Conservation (phyloP, 768 basidiomycete genomes). For the Boletus subparvulus region DNA sequence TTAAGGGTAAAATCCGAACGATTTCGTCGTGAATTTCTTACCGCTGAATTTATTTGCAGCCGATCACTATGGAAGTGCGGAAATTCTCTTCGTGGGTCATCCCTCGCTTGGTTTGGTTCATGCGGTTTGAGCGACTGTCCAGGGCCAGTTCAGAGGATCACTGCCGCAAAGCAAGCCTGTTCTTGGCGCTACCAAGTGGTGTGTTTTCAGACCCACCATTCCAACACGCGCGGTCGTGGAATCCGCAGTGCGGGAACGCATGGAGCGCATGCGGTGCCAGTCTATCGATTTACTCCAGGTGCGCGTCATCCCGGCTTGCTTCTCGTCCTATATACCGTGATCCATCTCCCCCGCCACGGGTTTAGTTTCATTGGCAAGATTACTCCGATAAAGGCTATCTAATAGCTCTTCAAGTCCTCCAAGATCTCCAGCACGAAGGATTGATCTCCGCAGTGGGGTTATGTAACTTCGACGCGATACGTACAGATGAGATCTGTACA, state of each 20-base stretch:
- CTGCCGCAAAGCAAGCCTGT: constrained; percentile 43
- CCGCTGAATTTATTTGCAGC: constrained; percentile 42
- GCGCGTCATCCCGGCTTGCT: constrained; percentile 8
- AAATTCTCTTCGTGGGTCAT: constrained; percentile 69
- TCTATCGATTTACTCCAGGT: constrained; percentile 76
- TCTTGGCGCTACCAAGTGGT: constrained; percentile 85
- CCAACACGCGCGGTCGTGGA: constrained; percentile 58
- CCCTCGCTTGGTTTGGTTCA: neutral
- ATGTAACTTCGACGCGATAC: constrained; percentile 77
- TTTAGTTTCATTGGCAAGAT: constrained; percentile 81
- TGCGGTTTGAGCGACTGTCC: constrained; percentile 9
- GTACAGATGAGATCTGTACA: constrained; percentile 79
- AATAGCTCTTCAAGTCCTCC: constrained; percentile 49
- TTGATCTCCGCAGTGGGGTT: constrained; percentile 67
- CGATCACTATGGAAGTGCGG: constrained; percentile 85
- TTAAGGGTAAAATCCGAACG: constrained; percentile 26
- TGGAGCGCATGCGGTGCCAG: constrained; percentile 60
- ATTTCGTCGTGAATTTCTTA: neutral
- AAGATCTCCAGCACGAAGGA: constrained; percentile 58
- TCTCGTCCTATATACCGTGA: neutral
- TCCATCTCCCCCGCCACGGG: neutral
- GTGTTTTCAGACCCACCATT: constrained; percentile 59
- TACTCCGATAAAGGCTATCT: constrained; percentile 51
- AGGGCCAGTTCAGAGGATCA: constrained; percentile 69
- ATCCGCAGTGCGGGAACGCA: constrained; percentile 65